Percentiles rank a stretch among this genome's conserved stretches.
Evolutionary conservation across 495 filamentous ascomycete species (phyloP).

Genomic region (Corynascus novoguineensis): DNA sequence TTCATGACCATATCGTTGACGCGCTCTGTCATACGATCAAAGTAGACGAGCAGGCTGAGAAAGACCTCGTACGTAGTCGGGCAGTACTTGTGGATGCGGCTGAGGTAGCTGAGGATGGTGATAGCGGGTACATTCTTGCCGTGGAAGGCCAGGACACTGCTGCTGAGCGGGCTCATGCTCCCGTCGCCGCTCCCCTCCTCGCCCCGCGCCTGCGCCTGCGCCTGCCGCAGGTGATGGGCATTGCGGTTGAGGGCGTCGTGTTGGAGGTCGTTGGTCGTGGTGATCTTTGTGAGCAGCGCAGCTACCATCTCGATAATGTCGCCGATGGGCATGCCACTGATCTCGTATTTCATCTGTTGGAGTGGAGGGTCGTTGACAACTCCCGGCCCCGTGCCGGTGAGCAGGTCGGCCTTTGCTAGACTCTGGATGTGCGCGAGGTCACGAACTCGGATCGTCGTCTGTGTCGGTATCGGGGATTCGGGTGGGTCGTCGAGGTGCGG

Average conservation of each 20-base stretch:
- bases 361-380: constrained; percentile 45
- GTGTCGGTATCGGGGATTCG: constrained; percentile 23
- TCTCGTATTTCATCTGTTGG: constrained; percentile 72
- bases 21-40: constrained; percentile 96
- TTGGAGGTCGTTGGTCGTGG: constrained; percentile 90
- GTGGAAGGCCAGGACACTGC: constrained; percentile 95
- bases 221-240: constrained; percentile 43
- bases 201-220: constrained; percentile 34
- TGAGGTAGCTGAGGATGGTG: constrained; percentile 92
- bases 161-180: constrained; percentile 70
- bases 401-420: constrained; percentile 71
- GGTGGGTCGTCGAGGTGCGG: constrained; percentile 9
- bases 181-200: constrained; percentile 52
- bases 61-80: constrained; percentile 99
- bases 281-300: constrained; percentile 96
- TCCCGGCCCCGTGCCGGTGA: constrained; percentile 41
- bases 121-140: constrained; percentile 98
- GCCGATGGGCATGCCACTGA: constrained; percentile 93
- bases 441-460: constrained; percentile 62
- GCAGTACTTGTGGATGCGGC: constrained; percentile 97
- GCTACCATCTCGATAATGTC: constrained; percentile 99
- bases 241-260: constrained; percentile 61
- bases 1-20: constrained; percentile 64
- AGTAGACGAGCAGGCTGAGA: constrained; percentile 90
- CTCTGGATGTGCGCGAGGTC: constrained; percentile 86